Percentiles rank a stretch among this genome's conserved stretches.
phyloP scores from a whole-genome alignment of 2,329 filamentous ascomycete genomes.

The Xylaria sp. region DNA sequence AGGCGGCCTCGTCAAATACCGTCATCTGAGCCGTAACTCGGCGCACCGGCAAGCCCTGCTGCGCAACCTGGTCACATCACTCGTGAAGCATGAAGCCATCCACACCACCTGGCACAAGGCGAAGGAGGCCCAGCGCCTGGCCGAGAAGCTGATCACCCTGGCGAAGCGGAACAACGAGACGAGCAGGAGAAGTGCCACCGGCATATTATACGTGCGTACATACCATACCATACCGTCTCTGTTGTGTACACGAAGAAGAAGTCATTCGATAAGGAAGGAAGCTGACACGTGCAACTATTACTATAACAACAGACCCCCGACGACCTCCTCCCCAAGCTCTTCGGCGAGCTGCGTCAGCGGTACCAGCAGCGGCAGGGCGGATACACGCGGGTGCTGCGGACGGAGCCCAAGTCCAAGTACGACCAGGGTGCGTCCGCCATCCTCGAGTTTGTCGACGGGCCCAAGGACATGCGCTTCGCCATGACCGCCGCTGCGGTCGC shows the following conservation, averaged over 20 bases:
- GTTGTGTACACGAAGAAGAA: not conserved
- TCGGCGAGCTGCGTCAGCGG: conserved; percentile 81
- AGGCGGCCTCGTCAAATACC: conserved; percentile 85
- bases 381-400: conserved; percentile 93
- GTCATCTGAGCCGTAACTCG: conserved; percentile 85
- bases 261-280: not conserved
- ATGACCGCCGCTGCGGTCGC: conserved; percentile 90
- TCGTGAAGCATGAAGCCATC: conserved; percentile 93
- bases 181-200: conserved; percentile 76
- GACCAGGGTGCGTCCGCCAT: conserved; percentile 93
- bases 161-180: conserved; percentile 94
- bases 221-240: not conserved
- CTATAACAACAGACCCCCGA: conserved; percentile 67
- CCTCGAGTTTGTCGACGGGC: conserved; percentile 93
- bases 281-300: not conserved
- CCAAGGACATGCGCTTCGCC: conserved; percentile 92
- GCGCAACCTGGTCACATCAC: conserved; percentile 93
- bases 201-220: conserved; percentile 82
- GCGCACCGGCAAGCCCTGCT: conserved; percentile 91
- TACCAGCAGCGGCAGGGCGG: conserved; percentile 85
- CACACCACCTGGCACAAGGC: conserved; percentile 96
- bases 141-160: conserved; percentile 92
- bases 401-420: conserved; percentile 83
- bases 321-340: conserved; percentile 83
- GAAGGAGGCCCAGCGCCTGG: conserved; percentile 93